Conservation (phyloP, 106 monocot genomes). For the Dendrobium catenatum region DNA sequence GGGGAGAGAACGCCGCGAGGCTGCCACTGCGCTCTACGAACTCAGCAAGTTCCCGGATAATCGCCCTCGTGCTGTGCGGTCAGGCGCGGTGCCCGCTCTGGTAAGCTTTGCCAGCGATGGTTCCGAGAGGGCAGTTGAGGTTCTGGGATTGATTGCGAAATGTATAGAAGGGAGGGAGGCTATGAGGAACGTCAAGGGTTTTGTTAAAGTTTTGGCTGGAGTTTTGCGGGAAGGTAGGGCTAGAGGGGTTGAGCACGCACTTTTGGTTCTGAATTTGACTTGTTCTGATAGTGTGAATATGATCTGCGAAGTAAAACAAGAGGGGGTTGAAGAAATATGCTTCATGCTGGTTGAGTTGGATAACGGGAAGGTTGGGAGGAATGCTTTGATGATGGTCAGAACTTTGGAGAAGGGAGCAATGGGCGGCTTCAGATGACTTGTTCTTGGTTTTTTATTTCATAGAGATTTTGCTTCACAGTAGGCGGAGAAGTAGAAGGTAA, state of each 20-base stretch:
- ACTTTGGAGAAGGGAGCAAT: slow-evolving; percentile 5
- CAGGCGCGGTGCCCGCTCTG: slow-evolving; percentile 34
- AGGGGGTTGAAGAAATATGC: slow-evolving; percentile 4
- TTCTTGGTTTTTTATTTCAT: not conserved
- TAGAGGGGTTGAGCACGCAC: slow-evolving; percentile 26
- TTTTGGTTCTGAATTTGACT: slow-evolving; percentile 27
- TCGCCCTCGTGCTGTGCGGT: slow-evolving; percentile 15
- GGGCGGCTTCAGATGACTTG: not conserved
- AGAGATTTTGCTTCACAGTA: not conserved
- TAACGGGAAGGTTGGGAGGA: slow-evolving; percentile 5
- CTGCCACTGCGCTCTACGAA: slow-evolving; percentile 44
- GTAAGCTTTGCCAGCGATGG: slow-evolving; percentile 23
- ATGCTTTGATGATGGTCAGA: slow-evolving; percentile 2
- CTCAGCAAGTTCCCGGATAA: slow-evolving; percentile 52
- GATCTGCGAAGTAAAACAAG: not conserved
- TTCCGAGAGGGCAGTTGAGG: slow-evolving; percentile 50
- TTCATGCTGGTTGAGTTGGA: slow-evolving; percentile 1
- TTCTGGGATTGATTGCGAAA: slow-evolving; percentile 38
- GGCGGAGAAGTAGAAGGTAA: not conserved
- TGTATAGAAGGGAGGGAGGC: slow-evolving; percentile 34
- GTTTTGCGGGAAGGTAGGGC: slow-evolving; percentile 29
- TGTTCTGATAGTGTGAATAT: slow-evolving; percentile 12
- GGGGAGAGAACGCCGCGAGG: slow-evolving; percentile 35
- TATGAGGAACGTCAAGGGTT: slow-evolving; percentile 21
- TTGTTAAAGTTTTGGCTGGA: slow-evolving; percentile 26